Percentiles rank a stretch among this genome's conserved stretches.
Evolutionary conservation across 2,329 filamentous ascomycete genomes (phyloP).

Genomic region (Fusarium camptoceras): DNA sequence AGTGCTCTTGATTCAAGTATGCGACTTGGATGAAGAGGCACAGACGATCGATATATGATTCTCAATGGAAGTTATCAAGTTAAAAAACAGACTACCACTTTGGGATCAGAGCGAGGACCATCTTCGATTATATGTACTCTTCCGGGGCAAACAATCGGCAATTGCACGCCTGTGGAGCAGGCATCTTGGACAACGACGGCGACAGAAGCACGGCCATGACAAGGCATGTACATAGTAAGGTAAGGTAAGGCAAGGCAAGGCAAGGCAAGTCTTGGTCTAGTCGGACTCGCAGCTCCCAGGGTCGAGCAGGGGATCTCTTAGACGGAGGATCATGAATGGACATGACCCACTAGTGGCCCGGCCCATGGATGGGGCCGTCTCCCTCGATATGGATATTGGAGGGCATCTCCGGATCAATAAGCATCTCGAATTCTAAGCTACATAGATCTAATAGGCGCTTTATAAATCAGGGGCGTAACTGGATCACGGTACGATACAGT

Average conservation of each 20-base stretch:
- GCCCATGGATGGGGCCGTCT: conserved; percentile 33
- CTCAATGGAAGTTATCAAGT: conserved; percentile 16
- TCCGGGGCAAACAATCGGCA: conserved; percentile 38
- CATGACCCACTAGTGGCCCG: conserved; percentile 36
- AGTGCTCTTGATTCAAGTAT: conserved; percentile 27
- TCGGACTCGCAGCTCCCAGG: conserved; percentile 17
- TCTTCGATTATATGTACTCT: conserved; percentile 49
- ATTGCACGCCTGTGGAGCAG: conserved; percentile 35
- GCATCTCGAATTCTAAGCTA: conserved; percentile 15
- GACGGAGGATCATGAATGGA: conserved; percentile 35
- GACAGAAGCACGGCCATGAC: conserved; percentile 34
- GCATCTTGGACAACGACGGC: conserved; percentile 30
- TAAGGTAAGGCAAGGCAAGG: conserved; percentile 20
- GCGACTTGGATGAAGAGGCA: conserved; percentile 27
- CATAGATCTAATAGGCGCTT: conserved; percentile 19
- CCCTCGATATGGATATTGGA: conserved; percentile 14
- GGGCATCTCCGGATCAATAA: conserved; percentile 33
- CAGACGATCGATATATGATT: conserved; percentile 27
- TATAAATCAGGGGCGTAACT: conserved; percentile 15
- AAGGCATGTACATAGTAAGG: conserved; percentile 19
- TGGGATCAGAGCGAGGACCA: conserved; percentile 45
- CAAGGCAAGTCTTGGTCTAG: conserved; percentile 27
- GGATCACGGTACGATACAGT: conserved; percentile 1
- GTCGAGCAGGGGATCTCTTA: conserved; percentile 39
- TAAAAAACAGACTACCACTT: conserved; percentile 43